These are phyloP conservation scores for Aspergillus caelatus DNA, from an alignment of 2,329 filamentous ascomycete species.

Conservation along the genomic window DNA sequence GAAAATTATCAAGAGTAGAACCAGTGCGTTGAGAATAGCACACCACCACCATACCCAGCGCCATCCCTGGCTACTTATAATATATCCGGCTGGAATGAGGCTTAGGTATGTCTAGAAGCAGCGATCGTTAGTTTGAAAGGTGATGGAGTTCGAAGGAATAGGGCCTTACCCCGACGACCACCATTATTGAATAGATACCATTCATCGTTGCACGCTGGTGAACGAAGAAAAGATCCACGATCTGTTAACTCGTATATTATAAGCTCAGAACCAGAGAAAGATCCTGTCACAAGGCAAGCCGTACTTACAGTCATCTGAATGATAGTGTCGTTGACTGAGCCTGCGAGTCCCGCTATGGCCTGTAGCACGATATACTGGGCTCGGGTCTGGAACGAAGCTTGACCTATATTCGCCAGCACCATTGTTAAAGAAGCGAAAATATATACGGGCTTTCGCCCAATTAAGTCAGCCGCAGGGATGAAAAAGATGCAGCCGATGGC, in stretches of 20 bases:
- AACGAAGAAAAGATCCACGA: constrained; percentile 19
- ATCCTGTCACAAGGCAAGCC: neutral
- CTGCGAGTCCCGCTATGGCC: constrained; percentile 10
- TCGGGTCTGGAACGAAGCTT: constrained; percentile 1
- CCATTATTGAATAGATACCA: constrained; percentile 13
- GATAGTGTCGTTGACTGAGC: constrained; percentile 16
- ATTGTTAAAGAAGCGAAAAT: constrained; percentile 2
- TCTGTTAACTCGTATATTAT: neutral
- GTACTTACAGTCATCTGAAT: constrained; percentile 15
- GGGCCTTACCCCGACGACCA: constrained; percentile 1
- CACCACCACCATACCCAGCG: constrained; percentile 56
- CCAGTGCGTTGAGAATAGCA: constrained; percentile 44
- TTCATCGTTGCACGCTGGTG: constrained; percentile 16
- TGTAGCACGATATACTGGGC: constrained; percentile 11
- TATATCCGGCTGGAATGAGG: constrained; percentile 28
- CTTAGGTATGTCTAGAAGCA: constrained; percentile 8
- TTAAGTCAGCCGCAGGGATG: constrained; percentile 16
- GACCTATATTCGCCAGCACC: constrained; percentile 11
- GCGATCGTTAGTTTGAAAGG: neutral
- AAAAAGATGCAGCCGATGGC: constrained; percentile 17
- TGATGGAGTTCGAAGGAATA: neutral
- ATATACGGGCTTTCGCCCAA: constrained; percentile 16
- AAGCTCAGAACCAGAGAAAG: neutral
- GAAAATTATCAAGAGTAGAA: constrained; percentile 48
- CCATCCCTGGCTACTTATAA: constrained; percentile 50